Conservation (phyloP, 2,329 filamentous ascomycete species). For the Fusarium mexicanum region DNA sequence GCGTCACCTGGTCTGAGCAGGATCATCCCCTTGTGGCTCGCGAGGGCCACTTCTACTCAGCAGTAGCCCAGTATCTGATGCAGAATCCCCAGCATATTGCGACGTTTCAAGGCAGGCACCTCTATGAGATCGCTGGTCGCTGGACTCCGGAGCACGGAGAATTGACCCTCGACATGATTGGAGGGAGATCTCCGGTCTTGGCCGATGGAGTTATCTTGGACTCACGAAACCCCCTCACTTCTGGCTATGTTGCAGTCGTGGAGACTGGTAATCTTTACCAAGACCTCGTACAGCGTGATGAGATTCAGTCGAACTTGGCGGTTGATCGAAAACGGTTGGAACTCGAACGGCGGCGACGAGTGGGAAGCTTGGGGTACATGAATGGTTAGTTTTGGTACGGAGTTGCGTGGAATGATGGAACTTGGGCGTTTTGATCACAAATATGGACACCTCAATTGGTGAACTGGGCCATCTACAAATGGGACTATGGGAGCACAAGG, state of each 20-base stretch:
- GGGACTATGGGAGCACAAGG: no score
- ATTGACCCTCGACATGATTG: fast-evolving
- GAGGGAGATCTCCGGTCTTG: fast-evolving
- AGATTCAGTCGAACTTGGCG: background rate
- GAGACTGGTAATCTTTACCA: fast-evolving
- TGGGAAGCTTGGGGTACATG: background rate
- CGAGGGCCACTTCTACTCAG: background rate
- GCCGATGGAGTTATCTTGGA: fast-evolving
- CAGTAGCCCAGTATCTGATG: fast-evolving
- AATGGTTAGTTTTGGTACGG: background rate
- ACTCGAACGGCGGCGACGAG: background rate
- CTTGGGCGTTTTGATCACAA: no score
- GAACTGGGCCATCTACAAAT: fast-evolving
- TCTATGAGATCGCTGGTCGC: background rate
- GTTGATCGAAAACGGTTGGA: no score
- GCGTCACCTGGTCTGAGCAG: background rate
- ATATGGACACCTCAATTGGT: fast-evolving
- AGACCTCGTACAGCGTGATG: background rate
- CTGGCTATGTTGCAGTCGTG: background rate
- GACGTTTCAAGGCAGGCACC: fast-evolving
- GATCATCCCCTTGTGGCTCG: background rate
- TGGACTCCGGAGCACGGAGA: background rate
- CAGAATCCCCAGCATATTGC: background rate
- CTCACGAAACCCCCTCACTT: fast-evolving
- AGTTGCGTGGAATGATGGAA: background rate